Base-by-base conservation (phyloP, 768 basidiomycete genomes). In the Panaeolus papilionaceus region DNA sequence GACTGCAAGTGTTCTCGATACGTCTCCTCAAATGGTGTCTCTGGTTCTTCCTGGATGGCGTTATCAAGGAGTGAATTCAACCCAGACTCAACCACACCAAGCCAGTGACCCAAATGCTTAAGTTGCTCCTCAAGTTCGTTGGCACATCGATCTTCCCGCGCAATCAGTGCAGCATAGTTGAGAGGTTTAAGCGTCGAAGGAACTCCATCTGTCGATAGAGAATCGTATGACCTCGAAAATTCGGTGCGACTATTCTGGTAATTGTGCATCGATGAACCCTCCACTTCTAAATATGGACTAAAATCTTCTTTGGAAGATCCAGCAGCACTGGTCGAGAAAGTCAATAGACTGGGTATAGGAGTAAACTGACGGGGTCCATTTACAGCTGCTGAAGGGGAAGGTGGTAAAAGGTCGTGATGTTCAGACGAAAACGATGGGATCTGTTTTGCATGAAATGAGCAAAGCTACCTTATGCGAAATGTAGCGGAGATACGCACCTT, bases 21-120 rank as follows among this genome's bases (percentile, higher is more conserved):
- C 9, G 49, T 58, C 26, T 66, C 51, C 26, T 66, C 49, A 10
- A 66, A 26, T 23, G 33, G 38, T 2, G 58, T 33, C 33, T 89
- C 87, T 69, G 87, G 84, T 74, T 92, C 91, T 74, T 91, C 90
- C 69, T 86, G 86, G 68, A 91, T 91, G 28, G 83, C 83, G 70
- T 88, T 82, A 45, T 90, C 90, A 47, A 96, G 78, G 70, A 96
- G 83, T 28, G 82, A 85, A 38, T 82, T 84, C 61, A 98, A 79
- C 0, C 95, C 95, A 11, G 76, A 79, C 73, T 95, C 92, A 0
- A 96, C 85, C 0, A 89, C 83, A 4, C 85, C 84, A 66, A 98
- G 77, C 94, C 93, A 96, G 69, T 86, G 83, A 2, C 85, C 83
- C 40, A 98, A 85, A 73, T 92, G 89, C 54, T 91, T 90, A 10